phyloP scores from a whole-genome alignment of 192 early-diverging fungal species.

The Coemansia sp. region DNA sequence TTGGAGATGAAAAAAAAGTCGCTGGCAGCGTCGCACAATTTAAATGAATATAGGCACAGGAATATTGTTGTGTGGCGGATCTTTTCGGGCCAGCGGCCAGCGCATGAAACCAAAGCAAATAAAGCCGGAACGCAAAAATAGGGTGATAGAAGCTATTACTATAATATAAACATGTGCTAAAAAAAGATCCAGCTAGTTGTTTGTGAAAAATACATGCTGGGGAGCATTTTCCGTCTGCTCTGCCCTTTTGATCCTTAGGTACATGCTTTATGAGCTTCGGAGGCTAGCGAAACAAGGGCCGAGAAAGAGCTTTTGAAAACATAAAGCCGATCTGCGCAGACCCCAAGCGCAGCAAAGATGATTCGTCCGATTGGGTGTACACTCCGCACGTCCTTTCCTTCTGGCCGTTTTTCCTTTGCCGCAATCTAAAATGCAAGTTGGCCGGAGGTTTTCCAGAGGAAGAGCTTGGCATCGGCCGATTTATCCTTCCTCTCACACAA shows the following conservation, averaged over 20 bases:
- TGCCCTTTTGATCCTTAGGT: too few species aligned
- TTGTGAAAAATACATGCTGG: too few species aligned
- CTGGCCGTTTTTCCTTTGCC: not conserved
- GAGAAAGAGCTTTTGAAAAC: not conserved
- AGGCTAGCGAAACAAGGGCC: too few species aligned
- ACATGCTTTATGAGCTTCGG: too few species aligned
- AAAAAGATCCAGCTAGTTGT: too few species aligned
- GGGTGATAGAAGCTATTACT: not conserved
- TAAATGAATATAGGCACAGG: too few species aligned
- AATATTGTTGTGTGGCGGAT: not conserved
- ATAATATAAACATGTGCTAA: not conserved
- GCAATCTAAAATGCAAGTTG: not conserved
- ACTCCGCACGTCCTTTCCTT: not conserved
- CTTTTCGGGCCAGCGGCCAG: too few species aligned
- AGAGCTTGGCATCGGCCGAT: not conserved
- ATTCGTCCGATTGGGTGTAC: not conserved
- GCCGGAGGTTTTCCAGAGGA: not conserved
- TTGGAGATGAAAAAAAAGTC: too few species aligned
- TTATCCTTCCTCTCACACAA: not conserved
- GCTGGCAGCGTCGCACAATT: too few species aligned
- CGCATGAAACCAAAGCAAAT: not conserved
- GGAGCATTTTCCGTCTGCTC: too few species aligned
- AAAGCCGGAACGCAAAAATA: too few species aligned
- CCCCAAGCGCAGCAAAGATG: not conserved
- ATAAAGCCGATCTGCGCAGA: not conserved